Conservation (phyloP, 139 green algal genomes). For the Deuterostichococcus epilithicus region DNA sequence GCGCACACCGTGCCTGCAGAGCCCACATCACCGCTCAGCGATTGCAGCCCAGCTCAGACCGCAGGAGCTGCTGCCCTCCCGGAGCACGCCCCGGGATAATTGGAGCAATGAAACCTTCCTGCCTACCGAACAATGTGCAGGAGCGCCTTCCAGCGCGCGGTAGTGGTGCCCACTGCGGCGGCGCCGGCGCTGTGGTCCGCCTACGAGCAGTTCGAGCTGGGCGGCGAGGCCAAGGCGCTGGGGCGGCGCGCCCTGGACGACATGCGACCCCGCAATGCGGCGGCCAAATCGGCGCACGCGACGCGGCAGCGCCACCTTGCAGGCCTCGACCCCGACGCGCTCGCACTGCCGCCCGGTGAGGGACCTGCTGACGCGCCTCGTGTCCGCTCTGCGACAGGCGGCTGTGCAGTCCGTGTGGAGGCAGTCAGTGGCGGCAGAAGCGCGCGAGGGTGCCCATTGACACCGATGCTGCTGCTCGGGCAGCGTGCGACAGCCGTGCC, state of each 20-base stretch:
- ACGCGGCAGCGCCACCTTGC: slow-evolving; percentile 49
- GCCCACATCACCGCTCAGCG: too few species aligned
- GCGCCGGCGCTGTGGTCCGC: slow-evolving; percentile 81
- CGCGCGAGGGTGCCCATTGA: too few species aligned
- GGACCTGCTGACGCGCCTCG: not conserved
- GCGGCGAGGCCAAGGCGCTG: slow-evolving; percentile 50
- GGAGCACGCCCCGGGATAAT: too few species aligned
- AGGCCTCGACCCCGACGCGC: slow-evolving; percentile 34
- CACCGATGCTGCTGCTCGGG: too few species aligned
- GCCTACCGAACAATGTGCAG: slow-evolving; percentile 63
- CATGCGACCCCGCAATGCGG: slow-evolving; percentile 67
- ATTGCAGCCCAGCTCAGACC: too few species aligned
- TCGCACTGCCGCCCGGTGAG: slow-evolving; percentile 66
- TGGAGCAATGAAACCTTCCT: too few species aligned
- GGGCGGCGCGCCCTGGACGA: slow-evolving; percentile 71
- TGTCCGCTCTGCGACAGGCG: too few species aligned
- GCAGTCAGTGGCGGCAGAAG: too few species aligned
- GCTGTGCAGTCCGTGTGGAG: too few species aligned
- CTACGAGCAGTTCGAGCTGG: slow-evolving; percentile 87
- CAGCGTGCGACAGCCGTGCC: not conserved
- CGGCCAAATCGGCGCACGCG: slow-evolving; percentile 32
- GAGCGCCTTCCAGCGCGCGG: slow-evolving; percentile 69
- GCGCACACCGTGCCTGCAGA: too few species aligned
- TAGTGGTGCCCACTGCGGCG: slow-evolving; percentile 65
- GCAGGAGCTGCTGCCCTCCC: too few species aligned